phyloP scores from a whole-genome alignment of 352 stramenopile species.

The Aphanomyces euteiches region DNA sequence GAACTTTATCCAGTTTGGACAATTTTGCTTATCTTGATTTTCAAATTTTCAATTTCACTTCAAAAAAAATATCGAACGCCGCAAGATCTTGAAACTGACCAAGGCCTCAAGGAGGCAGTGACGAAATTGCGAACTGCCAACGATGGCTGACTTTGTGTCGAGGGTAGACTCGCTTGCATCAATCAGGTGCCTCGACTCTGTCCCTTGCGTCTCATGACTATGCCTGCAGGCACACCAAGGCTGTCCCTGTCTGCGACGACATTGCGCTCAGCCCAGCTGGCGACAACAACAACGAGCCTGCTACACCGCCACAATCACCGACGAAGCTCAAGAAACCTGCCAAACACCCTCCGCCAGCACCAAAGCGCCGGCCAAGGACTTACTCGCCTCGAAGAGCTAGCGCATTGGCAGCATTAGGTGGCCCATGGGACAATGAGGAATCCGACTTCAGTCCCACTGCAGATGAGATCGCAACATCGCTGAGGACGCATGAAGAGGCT shows the following conservation, averaged over 20 bases:
- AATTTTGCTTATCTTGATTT: not conserved
- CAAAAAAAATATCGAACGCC: slow-evolving; percentile 19
- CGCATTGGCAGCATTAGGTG: not conserved
- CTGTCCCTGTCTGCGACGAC: no score
- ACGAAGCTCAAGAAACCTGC: not conserved
- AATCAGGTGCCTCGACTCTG: no score
- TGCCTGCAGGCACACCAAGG: no score
- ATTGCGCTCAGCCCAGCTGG: not conserved
- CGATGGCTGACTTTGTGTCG: no score
- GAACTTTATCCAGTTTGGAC: not conserved
- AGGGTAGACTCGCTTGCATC: no score
- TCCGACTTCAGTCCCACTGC: not conserved
- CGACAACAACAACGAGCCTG: not conserved
- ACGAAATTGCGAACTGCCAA: not conserved
- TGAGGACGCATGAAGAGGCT: slow-evolving; percentile 1
- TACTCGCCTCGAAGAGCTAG: not conserved
- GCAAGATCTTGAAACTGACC: slow-evolving; percentile 10
- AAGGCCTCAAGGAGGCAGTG: not conserved
- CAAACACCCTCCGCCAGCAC: not conserved
- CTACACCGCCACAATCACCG: not conserved
- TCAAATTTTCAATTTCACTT: slow-evolving; percentile 8
- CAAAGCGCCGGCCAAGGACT: not conserved
- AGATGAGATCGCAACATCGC: not conserved
- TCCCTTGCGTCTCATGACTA: no score
- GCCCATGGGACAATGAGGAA: not conserved